Conservation (phyloP, 768 basidiomycete species). For the Lactarius pseudohatsudake region DNA sequence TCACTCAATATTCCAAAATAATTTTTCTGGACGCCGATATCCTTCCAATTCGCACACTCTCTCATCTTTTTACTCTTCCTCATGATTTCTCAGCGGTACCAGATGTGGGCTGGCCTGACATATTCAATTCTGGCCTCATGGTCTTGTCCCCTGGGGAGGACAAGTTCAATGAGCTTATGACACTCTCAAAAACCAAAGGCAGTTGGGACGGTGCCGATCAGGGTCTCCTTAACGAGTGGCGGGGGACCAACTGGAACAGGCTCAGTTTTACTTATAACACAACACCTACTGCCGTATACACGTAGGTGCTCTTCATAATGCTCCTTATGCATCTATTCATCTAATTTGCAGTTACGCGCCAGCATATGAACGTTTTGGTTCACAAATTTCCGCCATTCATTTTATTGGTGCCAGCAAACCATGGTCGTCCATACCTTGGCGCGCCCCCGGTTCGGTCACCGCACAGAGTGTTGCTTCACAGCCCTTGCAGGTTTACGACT, state of each 20-base stretch:
- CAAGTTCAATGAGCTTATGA: constrained; percentile 74
- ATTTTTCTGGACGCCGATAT: constrained; percentile 93
- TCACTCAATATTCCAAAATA: constrained; percentile 81
- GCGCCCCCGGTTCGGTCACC: constrained; percentile 53
- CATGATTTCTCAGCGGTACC: constrained; percentile 91
- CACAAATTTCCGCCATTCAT: constrained; percentile 82
- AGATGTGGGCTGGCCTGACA: constrained; percentile 99
- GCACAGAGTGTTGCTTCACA: constrained; percentile 36
- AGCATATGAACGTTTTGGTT: constrained; percentile 91
- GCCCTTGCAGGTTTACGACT: constrained; percentile 63
- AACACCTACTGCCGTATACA: constrained; percentile 95
- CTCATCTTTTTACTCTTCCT: constrained; percentile 84
- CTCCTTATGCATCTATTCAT: constrained; percentile 3
- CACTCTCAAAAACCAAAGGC: constrained; percentile 73
- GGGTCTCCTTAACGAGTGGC: constrained; percentile 95
- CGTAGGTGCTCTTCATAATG: constrained; percentile 48
- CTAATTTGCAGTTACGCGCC: constrained; percentile 76
- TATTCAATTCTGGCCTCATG: constrained; percentile 97
- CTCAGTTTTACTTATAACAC: constrained; percentile 98
- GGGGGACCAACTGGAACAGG: constrained; percentile 81
- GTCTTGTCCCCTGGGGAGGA: constrained; percentile 79
- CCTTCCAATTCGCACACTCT: constrained; percentile 82
- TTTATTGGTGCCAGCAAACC: constrained; percentile 98
- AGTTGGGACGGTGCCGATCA: constrained; percentile 99
- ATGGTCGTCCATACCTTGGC: constrained; percentile 75